Percentiles rank a stretch among this genome's conserved stretches.
Evolutionary conservation across 192 early-diverging fungal genomes (phyloP).

Genomic region (Coemansia sp.): DNA sequence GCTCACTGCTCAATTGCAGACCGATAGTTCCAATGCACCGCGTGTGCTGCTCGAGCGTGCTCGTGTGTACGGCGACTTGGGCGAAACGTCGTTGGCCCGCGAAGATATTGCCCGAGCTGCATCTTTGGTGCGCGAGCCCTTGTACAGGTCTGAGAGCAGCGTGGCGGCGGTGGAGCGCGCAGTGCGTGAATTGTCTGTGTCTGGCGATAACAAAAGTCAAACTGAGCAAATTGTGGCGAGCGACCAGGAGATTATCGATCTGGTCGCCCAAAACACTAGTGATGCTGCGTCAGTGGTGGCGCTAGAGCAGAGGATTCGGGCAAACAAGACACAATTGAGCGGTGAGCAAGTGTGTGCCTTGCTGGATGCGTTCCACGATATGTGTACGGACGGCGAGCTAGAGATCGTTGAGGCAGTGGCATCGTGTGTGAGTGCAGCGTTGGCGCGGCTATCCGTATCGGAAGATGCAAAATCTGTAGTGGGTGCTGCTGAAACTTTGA

Average conservation of each 20-base stretch:
- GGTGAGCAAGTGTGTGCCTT: slow-evolving; percentile 7
- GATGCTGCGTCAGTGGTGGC: not conserved
- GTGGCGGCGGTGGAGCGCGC: slow-evolving; percentile 40
- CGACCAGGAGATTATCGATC: not conserved
- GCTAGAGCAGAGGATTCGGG: slow-evolving; percentile 5
- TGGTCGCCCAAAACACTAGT: not conserved
- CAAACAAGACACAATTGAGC: not conserved
- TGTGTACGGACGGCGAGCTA: slow-evolving; percentile 1
- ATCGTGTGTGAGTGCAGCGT: slow-evolving; percentile 7
- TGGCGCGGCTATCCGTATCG: not conserved
- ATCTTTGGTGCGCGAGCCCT: slow-evolving; percentile 24
- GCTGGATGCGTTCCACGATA: slow-evolving; percentile 21
- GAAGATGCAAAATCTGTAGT: not conserved
- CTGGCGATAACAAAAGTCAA: not conserved
- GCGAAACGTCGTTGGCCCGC: slow-evolving; percentile 23
- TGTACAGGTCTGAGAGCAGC: slow-evolving; percentile 8
- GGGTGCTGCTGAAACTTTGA: not conserved
- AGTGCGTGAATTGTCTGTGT: slow-evolving; percentile 21
- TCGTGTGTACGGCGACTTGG: slow-evolving; percentile 24
- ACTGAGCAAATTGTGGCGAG: not conserved
- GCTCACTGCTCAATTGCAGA: slow-evolving; percentile 32
- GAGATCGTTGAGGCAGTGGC: slow-evolving; percentile 9
- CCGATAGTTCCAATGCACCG: slow-evolving; percentile 11
- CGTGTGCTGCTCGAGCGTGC: slow-evolving; percentile 33
- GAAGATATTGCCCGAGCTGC: slow-evolving; percentile 40